Percentiles rank a stretch among this genome's conserved stretches.
phyloP scores from a whole-genome alignment of 495 filamentous ascomycete genomes.

The Tuber microsphaerosporum region DNA sequence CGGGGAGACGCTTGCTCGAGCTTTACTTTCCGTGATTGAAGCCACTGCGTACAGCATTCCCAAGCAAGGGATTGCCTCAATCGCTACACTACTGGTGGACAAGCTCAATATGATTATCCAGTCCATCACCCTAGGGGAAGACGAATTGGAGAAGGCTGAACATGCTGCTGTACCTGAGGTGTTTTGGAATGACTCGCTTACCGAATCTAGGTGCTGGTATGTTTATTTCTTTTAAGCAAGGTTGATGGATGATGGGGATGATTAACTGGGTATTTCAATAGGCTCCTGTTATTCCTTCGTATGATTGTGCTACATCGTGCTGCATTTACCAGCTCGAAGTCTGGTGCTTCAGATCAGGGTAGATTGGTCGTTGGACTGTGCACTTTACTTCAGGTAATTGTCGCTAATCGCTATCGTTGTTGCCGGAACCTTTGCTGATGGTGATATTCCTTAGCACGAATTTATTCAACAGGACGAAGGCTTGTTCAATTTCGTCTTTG shows the following conservation, averaged over 20 bases:
- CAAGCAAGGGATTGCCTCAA: constrained; percentile 10
- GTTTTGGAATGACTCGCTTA: constrained; percentile 25
- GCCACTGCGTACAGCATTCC: constrained; percentile 41
- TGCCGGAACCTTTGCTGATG: neutral
- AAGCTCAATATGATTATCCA: constrained; percentile 40
- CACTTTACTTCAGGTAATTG: constrained; percentile 30
- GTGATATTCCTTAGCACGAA: constrained; percentile 22
- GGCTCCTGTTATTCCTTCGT: constrained; percentile 33
- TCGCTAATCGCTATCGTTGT: neutral
- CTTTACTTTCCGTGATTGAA: constrained; percentile 43
- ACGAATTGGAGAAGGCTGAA: constrained; percentile 22
- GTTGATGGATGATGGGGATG: neutral
- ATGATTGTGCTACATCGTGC: constrained; percentile 36
- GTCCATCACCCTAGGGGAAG: constrained; percentile 21
- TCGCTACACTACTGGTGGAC: constrained; percentile 32
- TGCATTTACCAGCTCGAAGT: constrained; percentile 25
- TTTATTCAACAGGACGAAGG: constrained; percentile 35
- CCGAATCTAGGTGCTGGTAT: constrained; percentile 36
- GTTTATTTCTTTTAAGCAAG: neutral
- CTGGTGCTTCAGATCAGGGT: constrained; percentile 28
- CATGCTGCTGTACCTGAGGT: constrained; percentile 19
- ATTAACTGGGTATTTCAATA: constrained; percentile 6
- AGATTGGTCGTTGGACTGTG: constrained; percentile 36
- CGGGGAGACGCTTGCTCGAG: constrained; percentile 34
- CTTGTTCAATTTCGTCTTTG: constrained; percentile 38